These are phyloP conservation scores for Candida coleopterorum DNA, from an alignment of 805 yeast genomes.

Conservation along the genomic window DNA sequence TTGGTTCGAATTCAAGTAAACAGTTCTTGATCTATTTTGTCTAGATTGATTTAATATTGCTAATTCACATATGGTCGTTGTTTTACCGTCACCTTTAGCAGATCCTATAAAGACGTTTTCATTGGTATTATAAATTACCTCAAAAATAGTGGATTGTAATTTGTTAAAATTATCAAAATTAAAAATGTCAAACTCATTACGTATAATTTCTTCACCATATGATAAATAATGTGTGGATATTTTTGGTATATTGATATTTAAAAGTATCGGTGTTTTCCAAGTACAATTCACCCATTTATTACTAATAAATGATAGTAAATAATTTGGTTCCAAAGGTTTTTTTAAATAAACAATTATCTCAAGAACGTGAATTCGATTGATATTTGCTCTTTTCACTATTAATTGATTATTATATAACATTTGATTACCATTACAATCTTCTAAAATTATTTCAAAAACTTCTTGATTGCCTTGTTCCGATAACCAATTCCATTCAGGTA, in stretches of 20 bases:
- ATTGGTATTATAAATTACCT: slow-evolving; percentile 50
- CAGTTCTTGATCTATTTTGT: slow-evolving; percentile 61
- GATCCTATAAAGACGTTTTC: slow-evolving; percentile 64
- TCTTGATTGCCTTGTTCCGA: slow-evolving; percentile 58
- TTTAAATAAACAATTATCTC: slow-evolving; percentile 61
- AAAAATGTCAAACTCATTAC: slow-evolving; percentile 47
- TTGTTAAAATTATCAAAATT: slow-evolving; percentile 57
- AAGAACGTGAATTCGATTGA: slow-evolving; percentile 51
- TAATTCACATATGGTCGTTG: slow-evolving; percentile 64
- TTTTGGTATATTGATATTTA: slow-evolving; percentile 55
- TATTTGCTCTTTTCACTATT: slow-evolving; percentile 43
- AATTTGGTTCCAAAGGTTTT: slow-evolving; percentile 62
- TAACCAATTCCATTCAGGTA: slow-evolving; percentile 74
- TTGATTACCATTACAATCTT: slow-evolving; percentile 78
- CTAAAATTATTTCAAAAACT: slow-evolving; percentile 65
- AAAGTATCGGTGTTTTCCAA: slow-evolving; percentile 53
- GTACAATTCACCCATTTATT: slow-evolving; percentile 85
- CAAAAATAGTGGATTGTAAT: slow-evolving; percentile 70
- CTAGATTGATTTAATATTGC: slow-evolving; percentile 73
- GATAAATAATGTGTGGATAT: slow-evolving; percentile 48
- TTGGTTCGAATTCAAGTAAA: slow-evolving; percentile 66
- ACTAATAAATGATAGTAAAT: slow-evolving; percentile 67
- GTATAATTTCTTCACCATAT: slow-evolving; percentile 24
- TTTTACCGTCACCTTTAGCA: slow-evolving; percentile 74
- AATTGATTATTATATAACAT: slow-evolving; percentile 59